These are phyloP conservation scores for Capronia epimyces DNA, from an alignment of 2,329 filamentous ascomycete genomes.

Conservation along the genomic window DNA sequence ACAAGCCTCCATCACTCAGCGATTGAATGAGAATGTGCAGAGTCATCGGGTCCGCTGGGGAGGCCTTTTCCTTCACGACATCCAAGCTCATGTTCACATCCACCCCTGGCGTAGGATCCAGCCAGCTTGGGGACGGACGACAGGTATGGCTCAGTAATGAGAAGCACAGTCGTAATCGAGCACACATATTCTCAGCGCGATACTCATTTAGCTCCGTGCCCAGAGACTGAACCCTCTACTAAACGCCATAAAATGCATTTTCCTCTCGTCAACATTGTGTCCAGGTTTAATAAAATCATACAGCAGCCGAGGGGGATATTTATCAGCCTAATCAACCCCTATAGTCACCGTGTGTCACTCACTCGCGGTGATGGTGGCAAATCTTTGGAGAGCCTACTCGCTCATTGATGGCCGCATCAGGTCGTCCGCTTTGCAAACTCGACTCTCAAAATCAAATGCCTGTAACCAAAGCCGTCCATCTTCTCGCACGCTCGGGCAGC, in stretches of 20 bases:
- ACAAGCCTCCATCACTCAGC: neutral
- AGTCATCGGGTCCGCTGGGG: neutral
- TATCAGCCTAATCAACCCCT: neutral
- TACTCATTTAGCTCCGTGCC: neutral
- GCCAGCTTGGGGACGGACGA: neutral
- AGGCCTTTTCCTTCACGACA: neutral
- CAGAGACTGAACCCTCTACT: neutral
- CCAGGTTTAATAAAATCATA: neutral
- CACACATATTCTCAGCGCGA: too few species aligned
- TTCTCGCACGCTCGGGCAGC: conserved; percentile 90
- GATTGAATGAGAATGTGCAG: neutral
- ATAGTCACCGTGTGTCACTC: neutral
- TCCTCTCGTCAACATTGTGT: neutral
- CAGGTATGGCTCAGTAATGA: too few species aligned
- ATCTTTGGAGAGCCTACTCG: too few species aligned
- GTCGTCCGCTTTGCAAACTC: conserved; percentile 47
- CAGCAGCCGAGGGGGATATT: neutral
- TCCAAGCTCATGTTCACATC: neutral
- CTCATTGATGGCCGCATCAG: neutral
- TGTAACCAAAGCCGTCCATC: conserved; percentile 79
- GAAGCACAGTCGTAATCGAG: too few species aligned
- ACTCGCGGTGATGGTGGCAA: neutral
- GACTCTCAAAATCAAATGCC: conserved; percentile 49
- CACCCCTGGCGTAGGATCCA: neutral
- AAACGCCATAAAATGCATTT: conserved; percentile 3